These are phyloP conservation scores for Aspergillus ostianus DNA, from an alignment of 495 filamentous ascomycete species.

Conservation along the genomic window DNA sequence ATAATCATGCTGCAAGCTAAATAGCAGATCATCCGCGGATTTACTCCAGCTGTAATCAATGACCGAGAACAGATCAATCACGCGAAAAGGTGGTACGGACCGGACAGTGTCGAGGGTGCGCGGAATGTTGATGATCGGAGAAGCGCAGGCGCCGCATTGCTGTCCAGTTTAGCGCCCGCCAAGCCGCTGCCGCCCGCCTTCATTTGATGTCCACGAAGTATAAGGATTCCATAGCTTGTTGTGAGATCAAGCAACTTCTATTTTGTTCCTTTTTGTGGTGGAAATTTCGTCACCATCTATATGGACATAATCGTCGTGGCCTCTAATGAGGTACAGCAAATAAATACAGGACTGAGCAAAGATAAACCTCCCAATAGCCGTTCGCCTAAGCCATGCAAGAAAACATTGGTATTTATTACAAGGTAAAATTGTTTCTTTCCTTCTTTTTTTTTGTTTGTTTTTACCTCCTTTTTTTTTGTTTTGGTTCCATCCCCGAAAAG, in stretches of 20 bases:
- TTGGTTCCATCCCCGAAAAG: background rate
- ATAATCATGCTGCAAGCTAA: constrained; percentile 31
- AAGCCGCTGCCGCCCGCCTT: background rate
- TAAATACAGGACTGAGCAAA: constrained; percentile 17
- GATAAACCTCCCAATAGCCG: constrained; percentile 18
- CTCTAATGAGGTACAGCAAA: constrained; percentile 27
- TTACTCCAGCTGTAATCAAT: constrained; percentile 3
- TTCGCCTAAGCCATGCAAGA: constrained; percentile 46
- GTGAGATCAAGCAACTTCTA: background rate
- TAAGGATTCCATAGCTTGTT: background rate
- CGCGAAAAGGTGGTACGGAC: background rate
- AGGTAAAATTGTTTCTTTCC: background rate
- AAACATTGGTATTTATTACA: constrained; percentile 11
- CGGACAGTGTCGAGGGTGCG: background rate
- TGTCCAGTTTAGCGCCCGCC: constrained; percentile 1
- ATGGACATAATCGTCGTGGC: constrained; percentile 27
- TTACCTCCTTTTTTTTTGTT: background rate
- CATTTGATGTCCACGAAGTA: background rate
- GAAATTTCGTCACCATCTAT: constrained; percentile 13
- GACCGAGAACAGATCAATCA: background rate
- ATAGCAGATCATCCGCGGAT: constrained; percentile 12
- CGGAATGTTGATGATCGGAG: background rate
- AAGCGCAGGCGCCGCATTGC: background rate
- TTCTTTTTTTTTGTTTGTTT: background rate
- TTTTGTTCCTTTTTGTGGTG: background rate